Conservation (phyloP, 306 rosid genomes). For the Begonia fuchsioides region DNA sequence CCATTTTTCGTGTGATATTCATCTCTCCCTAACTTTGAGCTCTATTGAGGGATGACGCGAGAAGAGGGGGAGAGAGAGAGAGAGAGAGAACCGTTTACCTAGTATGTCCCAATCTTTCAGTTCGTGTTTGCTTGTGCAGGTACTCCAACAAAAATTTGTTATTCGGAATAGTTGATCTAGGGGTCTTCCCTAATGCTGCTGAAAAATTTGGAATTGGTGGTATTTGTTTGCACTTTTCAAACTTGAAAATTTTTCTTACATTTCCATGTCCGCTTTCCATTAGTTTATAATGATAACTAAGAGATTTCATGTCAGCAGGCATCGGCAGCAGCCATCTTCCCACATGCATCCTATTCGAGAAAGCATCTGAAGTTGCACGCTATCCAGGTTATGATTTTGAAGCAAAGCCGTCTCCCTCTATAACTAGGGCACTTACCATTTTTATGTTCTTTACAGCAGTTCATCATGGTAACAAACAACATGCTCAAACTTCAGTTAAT, state of each 20-base stretch:
- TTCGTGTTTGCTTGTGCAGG: slow-evolving; percentile 30
- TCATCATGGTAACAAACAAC: too few relatives aligned
- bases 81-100: not conserved
- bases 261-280: not conserved
- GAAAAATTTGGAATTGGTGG: slow-evolving; percentile 70
- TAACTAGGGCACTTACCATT: slow-evolving; percentile 45
- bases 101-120: slow-evolving; percentile 5
- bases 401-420: slow-evolving; percentile 35
- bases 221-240: slow-evolving; percentile 12
- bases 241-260: not conserved
- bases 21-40: slow-evolving; percentile 9
- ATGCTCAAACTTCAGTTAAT: too few relatives aligned
- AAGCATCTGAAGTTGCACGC: slow-evolving; percentile 67
- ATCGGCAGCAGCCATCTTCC: slow-evolving; percentile 85
- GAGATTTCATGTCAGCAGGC: slow-evolving; percentile 27
- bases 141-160: slow-evolving; percentile 75
- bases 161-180: slow-evolving; percentile 82
- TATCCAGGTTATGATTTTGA: slow-evolving; percentile 53
- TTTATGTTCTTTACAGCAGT: not conserved
- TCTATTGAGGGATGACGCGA: slow-evolving; percentile 1
- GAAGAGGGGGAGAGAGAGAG: not conserved
- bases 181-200: slow-evolving; percentile 91
- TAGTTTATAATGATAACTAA: not conserved
- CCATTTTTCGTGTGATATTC: slow-evolving; percentile 71
- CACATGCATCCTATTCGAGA: slow-evolving; percentile 66